phyloP scores from a whole-genome alignment of 2,329 filamentous ascomycete genomes.

The Cryphonectria japonica region DNA sequence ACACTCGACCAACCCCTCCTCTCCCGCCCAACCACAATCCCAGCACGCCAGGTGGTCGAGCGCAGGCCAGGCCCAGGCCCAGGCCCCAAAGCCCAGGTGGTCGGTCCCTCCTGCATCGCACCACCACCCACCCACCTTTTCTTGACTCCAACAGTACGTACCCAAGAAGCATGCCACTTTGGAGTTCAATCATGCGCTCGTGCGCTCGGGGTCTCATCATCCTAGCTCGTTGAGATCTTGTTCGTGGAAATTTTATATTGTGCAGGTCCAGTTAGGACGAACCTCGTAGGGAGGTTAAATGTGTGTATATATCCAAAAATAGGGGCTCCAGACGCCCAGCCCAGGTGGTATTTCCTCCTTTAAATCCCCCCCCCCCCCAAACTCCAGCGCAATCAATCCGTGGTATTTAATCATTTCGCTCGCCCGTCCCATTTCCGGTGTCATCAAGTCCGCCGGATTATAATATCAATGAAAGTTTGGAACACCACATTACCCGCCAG shows the following conservation, averaged over 20 bases:
- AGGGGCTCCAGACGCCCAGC: background rate
- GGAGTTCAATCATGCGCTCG: background rate
- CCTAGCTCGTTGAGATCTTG: background rate
- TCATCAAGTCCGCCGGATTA: background rate
- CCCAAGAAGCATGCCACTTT: conserved; percentile 2
- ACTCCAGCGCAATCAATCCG: conserved; percentile 20
- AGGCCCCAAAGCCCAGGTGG: background rate
- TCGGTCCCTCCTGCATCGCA: background rate
- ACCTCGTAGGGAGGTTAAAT: background rate
- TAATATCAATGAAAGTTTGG: background rate
- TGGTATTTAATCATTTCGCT: conserved; percentile 16
- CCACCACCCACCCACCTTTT: background rate
- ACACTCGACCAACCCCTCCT: background rate
- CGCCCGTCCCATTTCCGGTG: background rate
- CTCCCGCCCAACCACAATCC: background rate
- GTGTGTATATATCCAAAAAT: background rate
- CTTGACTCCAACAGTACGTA: background rate
- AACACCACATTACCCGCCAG: background rate
- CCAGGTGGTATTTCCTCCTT: conserved; percentile 19
- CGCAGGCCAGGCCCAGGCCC: background rate
- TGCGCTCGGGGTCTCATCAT: background rate
- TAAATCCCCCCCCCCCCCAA: background rate
- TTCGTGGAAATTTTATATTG: conserved; percentile 12
- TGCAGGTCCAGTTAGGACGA: background rate
- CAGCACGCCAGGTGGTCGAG: background rate